Base-by-base conservation (phyloP, 2,329 filamentous ascomycete species). In the Exophiala sideris region DNA sequence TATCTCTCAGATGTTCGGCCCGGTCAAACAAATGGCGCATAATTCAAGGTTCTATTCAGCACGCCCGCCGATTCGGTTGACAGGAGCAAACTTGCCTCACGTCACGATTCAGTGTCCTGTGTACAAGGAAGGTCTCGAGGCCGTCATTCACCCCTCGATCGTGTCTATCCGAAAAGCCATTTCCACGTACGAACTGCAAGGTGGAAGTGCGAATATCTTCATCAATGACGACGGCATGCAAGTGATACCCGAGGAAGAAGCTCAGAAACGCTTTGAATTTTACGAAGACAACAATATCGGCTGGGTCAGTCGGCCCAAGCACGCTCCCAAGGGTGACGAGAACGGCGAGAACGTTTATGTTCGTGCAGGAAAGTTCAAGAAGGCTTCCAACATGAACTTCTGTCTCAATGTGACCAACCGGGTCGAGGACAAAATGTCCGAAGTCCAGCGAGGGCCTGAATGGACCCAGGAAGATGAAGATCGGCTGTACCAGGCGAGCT, bases 81-180 rank as follows among this genome's bases (percentile, higher is more conserved):
- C 41, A 10, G 29, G 14, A n/a, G 11, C n/a, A 14, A 11, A 44
- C 16, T 67, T 76, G 10, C 77, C 75, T 35, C 78, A 76, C 61
- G 72, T 81, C 56, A 92, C 88, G 2, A 87, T 95, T 39, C 89
- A 95, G 67, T 91, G 88, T 68, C 89, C 89, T 4, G 88, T 95
- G 0, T 95, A 94, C 75, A 94, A 92, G 70, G 89, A 95, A 68
- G 88, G 89, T 61, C 78, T 95, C 2, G 73, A 75, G 34, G 82
- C 77, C 57, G 89, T 95, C 64, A 82, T 83, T 58, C 72, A 74
- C 45, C 80, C 81, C 0, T 83, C 80, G 0, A 75, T 83, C 36
- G 71, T 76, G 14, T 82, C 78, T 3, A 67, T 83, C 33, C 81
- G 81, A 64, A 75, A 75, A n/a, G 81, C 80, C 16, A 82, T 83